These are phyloP conservation scores for Chaetomium cochliodes DNA, from an alignment of 495 filamentous ascomycete genomes.

Conservation along the genomic window DNA sequence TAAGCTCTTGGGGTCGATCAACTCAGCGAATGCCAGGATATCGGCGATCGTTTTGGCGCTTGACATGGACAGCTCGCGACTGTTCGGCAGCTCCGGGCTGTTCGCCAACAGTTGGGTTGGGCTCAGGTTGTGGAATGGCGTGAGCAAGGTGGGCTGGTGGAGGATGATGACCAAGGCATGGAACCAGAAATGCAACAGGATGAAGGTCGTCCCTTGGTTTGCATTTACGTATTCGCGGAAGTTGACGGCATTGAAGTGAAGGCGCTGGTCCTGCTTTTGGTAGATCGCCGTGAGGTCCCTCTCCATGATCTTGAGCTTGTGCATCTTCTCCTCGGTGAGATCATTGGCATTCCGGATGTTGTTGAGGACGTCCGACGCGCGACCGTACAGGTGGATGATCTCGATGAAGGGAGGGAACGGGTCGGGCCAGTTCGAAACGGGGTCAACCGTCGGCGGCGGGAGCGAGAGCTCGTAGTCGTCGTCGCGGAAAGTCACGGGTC, in stretches of 20 bases:
- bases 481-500: slow-evolving; percentile 75
- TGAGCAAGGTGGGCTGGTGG: slow-evolving; percentile 76
- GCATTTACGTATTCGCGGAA: slow-evolving; percentile 73
- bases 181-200: slow-evolving; percentile 89
- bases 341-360: slow-evolving; percentile 73
- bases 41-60: slow-evolving; percentile 87
- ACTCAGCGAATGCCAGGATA: slow-evolving; percentile 74
- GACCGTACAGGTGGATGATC: slow-evolving; percentile 79
- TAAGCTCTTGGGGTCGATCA: slow-evolving; percentile 75
- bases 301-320: slow-evolving; percentile 69
- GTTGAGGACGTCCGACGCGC: slow-evolving; percentile 79
- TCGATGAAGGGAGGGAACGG: slow-evolving; percentile 76
- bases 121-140: slow-evolving; percentile 65
- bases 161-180: slow-evolving; percentile 81
- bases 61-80: slow-evolving; percentile 78
- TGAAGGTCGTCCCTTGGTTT: slow-evolving; percentile 78
- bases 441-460: slow-evolving; percentile 59
- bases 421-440: slow-evolving; percentile 63
- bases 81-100: slow-evolving; percentile 72
- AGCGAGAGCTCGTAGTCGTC: slow-evolving; percentile 77
- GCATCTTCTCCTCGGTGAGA: slow-evolving; percentile 67
- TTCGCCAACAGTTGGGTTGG: slow-evolving; percentile 68
- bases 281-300: slow-evolving; percentile 76
- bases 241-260: slow-evolving; percentile 77
- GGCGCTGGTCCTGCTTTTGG: slow-evolving; percentile 64